phyloP scores from a whole-genome alignment of 2,329 filamentous ascomycete species.

The Paraphoma chrysanthemicola region DNA sequence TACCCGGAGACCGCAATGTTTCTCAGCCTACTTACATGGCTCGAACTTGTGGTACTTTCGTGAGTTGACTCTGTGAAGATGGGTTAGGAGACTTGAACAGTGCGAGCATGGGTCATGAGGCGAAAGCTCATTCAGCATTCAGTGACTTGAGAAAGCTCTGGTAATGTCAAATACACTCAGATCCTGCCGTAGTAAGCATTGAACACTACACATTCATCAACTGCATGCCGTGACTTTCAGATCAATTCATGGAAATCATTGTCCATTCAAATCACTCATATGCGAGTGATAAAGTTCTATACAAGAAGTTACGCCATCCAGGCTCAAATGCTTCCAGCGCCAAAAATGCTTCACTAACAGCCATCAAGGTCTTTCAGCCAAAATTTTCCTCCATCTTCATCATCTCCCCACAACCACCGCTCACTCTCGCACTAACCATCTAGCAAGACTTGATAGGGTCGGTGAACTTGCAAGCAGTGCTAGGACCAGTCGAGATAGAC shows the following conservation, averaged over 20 bases:
- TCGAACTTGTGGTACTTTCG: no score
- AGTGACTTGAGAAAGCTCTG: no score
- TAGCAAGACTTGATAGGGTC: slow-evolving; percentile 42
- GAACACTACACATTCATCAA: no score
- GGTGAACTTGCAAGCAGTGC: slow-evolving; percentile 39
- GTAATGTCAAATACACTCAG: no score
- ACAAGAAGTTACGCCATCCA: slow-evolving; percentile 20
- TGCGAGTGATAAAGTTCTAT: slow-evolving; percentile 11
- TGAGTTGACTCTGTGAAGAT: no score
- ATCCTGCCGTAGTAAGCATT: no score
- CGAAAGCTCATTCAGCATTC: no score
- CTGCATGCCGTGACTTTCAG: no score
- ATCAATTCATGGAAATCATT: background rate
- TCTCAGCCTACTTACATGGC: no score
- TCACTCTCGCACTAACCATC: background rate
- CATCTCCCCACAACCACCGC: background rate
- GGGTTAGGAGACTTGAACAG: no score
- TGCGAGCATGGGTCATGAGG: no score
- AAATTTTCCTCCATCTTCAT: background rate
- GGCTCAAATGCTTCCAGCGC: slow-evolving; percentile 13
- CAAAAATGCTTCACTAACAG: slow-evolving; percentile 6
- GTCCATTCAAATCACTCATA: background rate
- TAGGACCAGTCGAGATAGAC: slow-evolving; percentile 35
- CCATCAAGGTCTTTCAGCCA: background rate
- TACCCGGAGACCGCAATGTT: no score